Evolutionary conservation across 108 stramenopile genomes (phyloP).

Genomic region (Aurantiochytrium sp.): DNA sequence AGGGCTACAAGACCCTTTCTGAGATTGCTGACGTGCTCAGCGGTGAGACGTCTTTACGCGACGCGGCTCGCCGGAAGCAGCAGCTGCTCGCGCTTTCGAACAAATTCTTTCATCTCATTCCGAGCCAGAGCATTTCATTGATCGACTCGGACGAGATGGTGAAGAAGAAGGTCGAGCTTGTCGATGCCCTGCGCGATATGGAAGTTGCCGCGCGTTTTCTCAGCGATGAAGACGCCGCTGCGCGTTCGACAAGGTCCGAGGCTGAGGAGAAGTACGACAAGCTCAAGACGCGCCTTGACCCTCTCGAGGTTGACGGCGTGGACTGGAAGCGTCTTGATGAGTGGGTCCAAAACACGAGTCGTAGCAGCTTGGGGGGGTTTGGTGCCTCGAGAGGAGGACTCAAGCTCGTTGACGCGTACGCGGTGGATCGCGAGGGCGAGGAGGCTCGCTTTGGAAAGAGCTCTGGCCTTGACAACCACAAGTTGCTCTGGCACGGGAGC

Average conservation of each 20-base stretch:
- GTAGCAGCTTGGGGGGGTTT: not conserved
- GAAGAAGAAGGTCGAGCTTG: not conserved
- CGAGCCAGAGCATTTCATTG: not conserved
- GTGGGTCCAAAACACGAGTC: not conserved
- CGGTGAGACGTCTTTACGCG: not conserved
- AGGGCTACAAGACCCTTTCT: slow-evolving; percentile 9
- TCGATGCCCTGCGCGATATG: slow-evolving; percentile 10
- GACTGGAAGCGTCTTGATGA: not conserved
- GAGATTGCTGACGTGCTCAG: not conserved
- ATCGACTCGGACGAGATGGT: not conserved
- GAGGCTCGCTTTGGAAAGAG: not conserved
- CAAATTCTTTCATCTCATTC: not conserved
- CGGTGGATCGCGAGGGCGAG: slow-evolving; percentile 20
- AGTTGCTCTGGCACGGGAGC: slow-evolving; percentile 29
- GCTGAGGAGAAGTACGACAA: not conserved
- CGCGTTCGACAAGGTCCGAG: not conserved
- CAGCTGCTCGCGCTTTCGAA: not conserved
- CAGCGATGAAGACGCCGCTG: not conserved
- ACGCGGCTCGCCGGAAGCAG: not conserved
- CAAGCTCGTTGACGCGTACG: slow-evolving; percentile 20
- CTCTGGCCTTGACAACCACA: not conserved
- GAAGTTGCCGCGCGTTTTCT: not conserved
- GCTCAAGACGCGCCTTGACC: not conserved
- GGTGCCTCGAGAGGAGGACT: not conserved
- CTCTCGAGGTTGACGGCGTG: not conserved